phyloP scores from a whole-genome alignment of 2,329 filamentous ascomycete species.

The Chaetothyriales sp. region DNA sequence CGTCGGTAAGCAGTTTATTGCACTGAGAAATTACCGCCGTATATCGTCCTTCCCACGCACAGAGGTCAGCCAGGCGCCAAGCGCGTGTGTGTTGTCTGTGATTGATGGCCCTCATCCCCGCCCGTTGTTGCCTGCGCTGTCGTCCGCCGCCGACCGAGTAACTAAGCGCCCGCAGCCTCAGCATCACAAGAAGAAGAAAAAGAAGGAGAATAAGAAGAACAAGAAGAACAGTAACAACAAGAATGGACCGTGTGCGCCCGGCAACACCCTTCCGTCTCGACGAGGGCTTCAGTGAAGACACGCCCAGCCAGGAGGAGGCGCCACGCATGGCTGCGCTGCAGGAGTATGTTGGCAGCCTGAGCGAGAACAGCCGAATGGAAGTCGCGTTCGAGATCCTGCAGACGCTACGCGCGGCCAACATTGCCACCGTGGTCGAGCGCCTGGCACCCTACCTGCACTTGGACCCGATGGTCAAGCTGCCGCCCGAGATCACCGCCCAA shows the following conservation, averaged over 20 bases:
- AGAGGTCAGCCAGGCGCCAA: too few relatives aligned
- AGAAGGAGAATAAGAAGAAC: too few relatives aligned
- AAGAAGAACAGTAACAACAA: too few relatives aligned
- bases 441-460: conserved; percentile 77
- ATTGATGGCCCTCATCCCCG: too few relatives aligned
- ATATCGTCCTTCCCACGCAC: too few relatives aligned
- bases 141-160: too few relatives aligned
- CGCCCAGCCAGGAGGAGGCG: conserved; percentile 28
- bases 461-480: conserved; percentile 74
- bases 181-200: too few relatives aligned
- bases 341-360: conserved; percentile 39
- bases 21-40: too few relatives aligned
- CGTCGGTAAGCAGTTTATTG: too few relatives aligned
- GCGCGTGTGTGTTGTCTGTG: too few relatives aligned
- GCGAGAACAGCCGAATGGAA: conserved; percentile 45
- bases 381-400: conserved; percentile 65
- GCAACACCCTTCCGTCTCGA: conserved; percentile 45
- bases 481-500: conserved; percentile 78
- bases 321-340: conserved; percentile 31
- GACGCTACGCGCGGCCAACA: conserved; percentile 61
- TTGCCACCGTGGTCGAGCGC: conserved; percentile 65
- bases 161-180: too few relatives aligned
- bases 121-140: too few relatives aligned
- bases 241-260: background rate
- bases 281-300: conserved; percentile 74